A percentile compares a stretch with the other conserved stretches of the same genome.
phyloP scores from a whole-genome alignment of 139 green algal genomes.

The Tetradesmus obliquus region DNA sequence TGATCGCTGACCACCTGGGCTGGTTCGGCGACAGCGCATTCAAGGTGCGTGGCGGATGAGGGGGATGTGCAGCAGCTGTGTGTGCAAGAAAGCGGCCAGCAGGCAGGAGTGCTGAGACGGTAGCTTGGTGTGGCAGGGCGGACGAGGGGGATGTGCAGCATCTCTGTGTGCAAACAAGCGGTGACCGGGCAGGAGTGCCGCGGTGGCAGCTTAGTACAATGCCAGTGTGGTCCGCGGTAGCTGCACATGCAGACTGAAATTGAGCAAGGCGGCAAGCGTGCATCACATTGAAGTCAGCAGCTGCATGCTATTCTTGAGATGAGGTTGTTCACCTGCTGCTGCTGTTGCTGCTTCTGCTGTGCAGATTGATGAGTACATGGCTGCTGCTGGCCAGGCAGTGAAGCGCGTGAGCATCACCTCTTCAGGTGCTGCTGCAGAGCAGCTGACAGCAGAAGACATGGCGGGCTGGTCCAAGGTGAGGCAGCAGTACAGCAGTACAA shows the following conservation, averaged over 20 bases:
- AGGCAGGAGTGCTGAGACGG: conserved; percentile 51
- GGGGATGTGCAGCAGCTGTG: no score
- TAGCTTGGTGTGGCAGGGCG: conserved; percentile 3
- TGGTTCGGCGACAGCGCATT: conserved; percentile 61
- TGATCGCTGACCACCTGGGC: conserved; percentile 60
- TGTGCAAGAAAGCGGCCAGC: not conserved
- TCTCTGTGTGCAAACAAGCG: no score
- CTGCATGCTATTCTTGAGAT: not conserved
- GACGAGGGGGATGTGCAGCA: not conserved
- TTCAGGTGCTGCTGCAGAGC: not conserved
- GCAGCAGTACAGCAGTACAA: not conserved
- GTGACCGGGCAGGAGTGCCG: conserved; percentile 44
- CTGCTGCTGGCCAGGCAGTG: conserved; percentile 12
- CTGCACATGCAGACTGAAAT: no score
- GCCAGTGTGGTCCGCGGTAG: no score
- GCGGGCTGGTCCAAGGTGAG: conserved; percentile 42
- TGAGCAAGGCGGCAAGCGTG: no score
- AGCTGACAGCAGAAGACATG: conserved; percentile 43
- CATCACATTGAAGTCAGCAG: not conserved
- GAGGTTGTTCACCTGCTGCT: not conserved
- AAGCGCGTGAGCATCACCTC: conserved; percentile 7
- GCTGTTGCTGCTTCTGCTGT: not conserved
- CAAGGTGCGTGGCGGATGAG: not conserved
- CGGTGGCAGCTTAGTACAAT: conserved; percentile 23
- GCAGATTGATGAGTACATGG: conserved; percentile 39